A percentile compares a stretch with the other conserved stretches of the same genome.
These are phyloP conservation scores for Berberis thunbergii DNA, from an alignment of 164 flowering plant species.

Conservation along the genomic window DNA sequence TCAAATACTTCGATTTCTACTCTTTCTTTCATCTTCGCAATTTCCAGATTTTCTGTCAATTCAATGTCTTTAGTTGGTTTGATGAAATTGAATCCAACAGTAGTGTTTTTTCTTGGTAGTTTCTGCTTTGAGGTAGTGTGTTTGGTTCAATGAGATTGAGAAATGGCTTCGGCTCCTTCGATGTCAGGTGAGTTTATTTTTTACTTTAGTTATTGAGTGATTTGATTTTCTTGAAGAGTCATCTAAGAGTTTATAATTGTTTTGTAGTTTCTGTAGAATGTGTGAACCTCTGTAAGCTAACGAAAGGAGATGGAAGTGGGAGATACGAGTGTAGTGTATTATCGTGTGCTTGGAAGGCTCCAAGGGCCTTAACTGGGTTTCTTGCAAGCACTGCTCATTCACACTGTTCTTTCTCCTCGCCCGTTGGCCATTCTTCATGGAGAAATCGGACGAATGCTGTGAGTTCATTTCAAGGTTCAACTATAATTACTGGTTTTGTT, in stretches of 20 bases:
- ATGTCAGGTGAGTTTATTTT: slow-evolving; percentile 35
- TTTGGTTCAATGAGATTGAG: slow-evolving; percentile 13
- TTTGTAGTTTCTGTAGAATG: slow-evolving; percentile 77
- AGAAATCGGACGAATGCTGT: slow-evolving; percentile 32
- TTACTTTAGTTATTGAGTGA: too few relatives aligned
- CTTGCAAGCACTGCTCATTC: slow-evolving; percentile 77
- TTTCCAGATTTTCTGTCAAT: too few relatives aligned
- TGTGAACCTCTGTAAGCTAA: slow-evolving; percentile 62
- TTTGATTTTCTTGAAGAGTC: not conserved
- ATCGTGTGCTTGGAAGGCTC: slow-evolving; percentile 95
- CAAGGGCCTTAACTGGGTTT: slow-evolving; percentile 75
- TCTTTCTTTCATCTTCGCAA: too few relatives aligned
- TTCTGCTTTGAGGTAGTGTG: not conserved
- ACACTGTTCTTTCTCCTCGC: slow-evolving; percentile 29
- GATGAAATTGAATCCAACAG: too few relatives aligned
- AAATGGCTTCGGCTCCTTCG: slow-evolving; percentile 58
- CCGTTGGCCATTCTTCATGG: slow-evolving; percentile 18
- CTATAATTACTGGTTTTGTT: too few relatives aligned
- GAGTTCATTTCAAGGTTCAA: slow-evolving; percentile 6
- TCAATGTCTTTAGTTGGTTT: too few relatives aligned
- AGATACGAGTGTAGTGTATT: slow-evolving; percentile 62
- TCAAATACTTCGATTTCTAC: too few relatives aligned
- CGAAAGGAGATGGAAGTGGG: slow-evolving; percentile 50
- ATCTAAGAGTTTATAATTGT: not conserved
- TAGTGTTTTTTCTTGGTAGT: not conserved